phyloP scores from a whole-genome alignment of 164 flowering plant genomes.

The Piper betle region DNA sequence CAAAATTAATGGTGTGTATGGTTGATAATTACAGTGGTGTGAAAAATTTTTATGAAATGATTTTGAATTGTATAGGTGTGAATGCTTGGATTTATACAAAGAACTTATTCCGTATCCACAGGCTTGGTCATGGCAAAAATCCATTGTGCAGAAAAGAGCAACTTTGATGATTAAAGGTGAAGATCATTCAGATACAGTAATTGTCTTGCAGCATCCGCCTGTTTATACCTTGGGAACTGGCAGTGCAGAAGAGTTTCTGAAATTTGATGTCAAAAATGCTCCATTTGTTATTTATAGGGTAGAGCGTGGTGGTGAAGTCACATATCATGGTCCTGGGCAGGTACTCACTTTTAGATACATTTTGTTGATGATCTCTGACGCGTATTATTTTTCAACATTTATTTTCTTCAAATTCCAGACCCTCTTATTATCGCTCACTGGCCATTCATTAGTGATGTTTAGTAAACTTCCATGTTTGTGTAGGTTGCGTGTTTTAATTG shows the following conservation, averaged over 20 bases:
- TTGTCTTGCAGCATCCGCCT: conserved; percentile 67
- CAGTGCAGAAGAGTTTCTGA: conserved; percentile 53
- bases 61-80: conserved; percentile 35
- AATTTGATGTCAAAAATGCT: conserved; percentile 48
- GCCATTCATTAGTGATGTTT: too few species aligned
- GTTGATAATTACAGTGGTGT: not conserved
- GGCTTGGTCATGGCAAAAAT: conserved; percentile 80
- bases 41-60: too few species aligned
- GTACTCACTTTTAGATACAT: conserved; percentile 17
- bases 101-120: conserved; percentile 52
- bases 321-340: conserved; percentile 99
- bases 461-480: too few species aligned
- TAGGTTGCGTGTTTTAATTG: too few species aligned
- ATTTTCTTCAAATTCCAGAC: too few species aligned
- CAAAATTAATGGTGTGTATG: not conserved
- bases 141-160: conserved; percentile 37
- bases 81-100: conserved; percentile 48
- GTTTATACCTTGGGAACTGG: conserved; percentile 84
- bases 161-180: conserved; percentile 29
- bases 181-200: conserved; percentile 45
- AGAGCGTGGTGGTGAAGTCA: conserved; percentile 94
- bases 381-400: too few species aligned
- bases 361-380: not conserved
- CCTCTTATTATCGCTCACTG: too few species aligned
- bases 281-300: conserved; percentile 62